Percentiles rank a stretch among this genome's conserved stretches.
These are phyloP conservation scores for Penicillium sp. DNA, from an alignment of 2,329 filamentous ascomycete species.

Conservation along the genomic window DNA sequence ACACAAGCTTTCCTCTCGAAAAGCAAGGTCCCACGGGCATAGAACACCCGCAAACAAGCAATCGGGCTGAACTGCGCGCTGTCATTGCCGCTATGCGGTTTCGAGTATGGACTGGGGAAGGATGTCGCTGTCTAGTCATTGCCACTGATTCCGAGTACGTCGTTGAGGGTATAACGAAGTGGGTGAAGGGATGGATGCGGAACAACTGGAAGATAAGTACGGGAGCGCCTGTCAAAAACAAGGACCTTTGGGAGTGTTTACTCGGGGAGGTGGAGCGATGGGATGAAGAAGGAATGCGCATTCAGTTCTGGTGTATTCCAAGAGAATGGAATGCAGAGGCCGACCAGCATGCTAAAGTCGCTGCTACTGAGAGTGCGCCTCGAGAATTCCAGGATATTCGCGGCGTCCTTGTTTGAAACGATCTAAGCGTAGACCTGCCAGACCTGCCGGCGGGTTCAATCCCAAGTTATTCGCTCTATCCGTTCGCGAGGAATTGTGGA, in stretches of 20 bases:
- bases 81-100: conserved; percentile 51
- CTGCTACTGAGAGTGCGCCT: neutral
- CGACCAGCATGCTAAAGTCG: neutral
- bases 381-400: neutral
- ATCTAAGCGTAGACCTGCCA: neutral
- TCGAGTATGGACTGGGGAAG: conserved; percentile 46
- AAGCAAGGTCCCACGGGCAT: neutral
- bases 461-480: too few species aligned
- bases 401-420: neutral
- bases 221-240: neutral
- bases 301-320: neutral
- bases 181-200: conserved; percentile 30
- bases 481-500: too few species aligned
- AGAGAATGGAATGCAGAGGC: neutral
- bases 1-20: neutral
- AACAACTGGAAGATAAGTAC: conserved; percentile 42
- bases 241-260: conserved; percentile 49
- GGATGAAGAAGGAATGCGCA: conserved; percentile 26
- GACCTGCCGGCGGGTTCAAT: neutral
- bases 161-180: conserved; percentile 46
- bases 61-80: conserved; percentile 56
- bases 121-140: conserved; percentile 47
- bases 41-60: conserved; percentile 44
- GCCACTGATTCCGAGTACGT: conserved; percentile 56
- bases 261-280: conserved; percentile 41